Evolutionary conservation across 2,329 filamentous ascomycete genomes (phyloP), one percentile per base, ranked within the genome.

Genomic region (Dothideomycetidae sp.): DNA sequence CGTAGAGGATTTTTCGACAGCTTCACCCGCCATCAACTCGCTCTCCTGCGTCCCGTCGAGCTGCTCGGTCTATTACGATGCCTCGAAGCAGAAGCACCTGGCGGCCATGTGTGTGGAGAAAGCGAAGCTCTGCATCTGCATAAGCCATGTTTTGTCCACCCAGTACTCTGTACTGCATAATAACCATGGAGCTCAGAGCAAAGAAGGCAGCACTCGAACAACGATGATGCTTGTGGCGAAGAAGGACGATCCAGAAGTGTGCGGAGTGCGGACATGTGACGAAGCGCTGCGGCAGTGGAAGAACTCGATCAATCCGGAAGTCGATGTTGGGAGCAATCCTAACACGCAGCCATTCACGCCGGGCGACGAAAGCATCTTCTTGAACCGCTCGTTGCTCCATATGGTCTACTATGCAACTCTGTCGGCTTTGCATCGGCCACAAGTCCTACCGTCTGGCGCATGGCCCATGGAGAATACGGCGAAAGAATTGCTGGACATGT

Each of bases 341-440:
- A 21, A 29, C 7, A 12, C 19, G 28, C 29, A 32, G 29, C 30
- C 29, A 5, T 38, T 38, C 13, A 26, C 14, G 3, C 67, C 60
- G 11, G 65, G 75, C 12, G 76, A 75, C 21, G 67, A 68, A 28
- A 66, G 73, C 3, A 73, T 78, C 33, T 48, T 50, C 15, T 61
- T 93, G 2, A 84, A 93, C 54, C 73, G 82, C 33, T 82, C 81
- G n/a, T 67, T 94, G 13, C 64, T 96, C 23, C 84, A 93, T 57
- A 92, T 94, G 79, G 76, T 93, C 2, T 93, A 92, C 58, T 81
- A 85, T 56, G 92, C 88, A 2, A 92, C 86, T 1, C 70, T 92
- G 12, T 93, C 84, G 36, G 88, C 88, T 3, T 68, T 96, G 12
- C 86, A 94, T 56, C 77, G 88, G 18, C 88, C 88, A 2, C 85